phyloP scores from a whole-genome alignment of 2,329 filamentous ascomycete species.

The Talaromyces funiculosus region DNA sequence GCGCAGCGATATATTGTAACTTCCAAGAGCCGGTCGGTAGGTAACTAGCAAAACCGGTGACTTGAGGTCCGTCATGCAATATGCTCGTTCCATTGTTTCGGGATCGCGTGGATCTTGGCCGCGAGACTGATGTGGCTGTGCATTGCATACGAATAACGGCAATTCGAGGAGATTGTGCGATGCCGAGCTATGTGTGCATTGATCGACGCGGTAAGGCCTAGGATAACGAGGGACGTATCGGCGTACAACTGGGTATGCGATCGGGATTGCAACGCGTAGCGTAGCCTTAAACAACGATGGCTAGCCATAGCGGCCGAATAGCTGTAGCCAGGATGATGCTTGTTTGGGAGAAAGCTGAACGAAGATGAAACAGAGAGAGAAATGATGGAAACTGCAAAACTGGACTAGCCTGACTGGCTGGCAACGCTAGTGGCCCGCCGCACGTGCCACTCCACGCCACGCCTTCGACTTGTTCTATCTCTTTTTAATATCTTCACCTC shows the following conservation, averaged over 20 bases:
- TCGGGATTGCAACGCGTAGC: not conserved
- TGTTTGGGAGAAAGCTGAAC: not conserved
- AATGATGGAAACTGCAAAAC: not conserved
- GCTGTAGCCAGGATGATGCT: not conserved
- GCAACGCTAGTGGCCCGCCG: not conserved
- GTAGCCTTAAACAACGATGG: not conserved
- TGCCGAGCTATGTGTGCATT: not conserved
- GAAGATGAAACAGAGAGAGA: not conserved
- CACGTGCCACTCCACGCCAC: constrained; percentile 5
- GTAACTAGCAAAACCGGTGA: too few relatives aligned
- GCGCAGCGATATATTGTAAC: not conserved
- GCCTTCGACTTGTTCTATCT: not conserved
- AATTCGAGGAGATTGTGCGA: not conserved
- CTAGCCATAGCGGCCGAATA: not conserved
- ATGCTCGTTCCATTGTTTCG: not conserved
- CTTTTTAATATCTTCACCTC: not conserved
- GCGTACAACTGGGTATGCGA: not conserved
- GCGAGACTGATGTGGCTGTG: not conserved
- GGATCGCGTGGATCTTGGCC: not conserved
- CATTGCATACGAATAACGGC: not conserved
- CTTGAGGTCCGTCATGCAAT: not conserved
- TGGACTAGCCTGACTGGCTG: not conserved
- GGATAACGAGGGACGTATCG: not conserved
- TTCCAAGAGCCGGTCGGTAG: not conserved
- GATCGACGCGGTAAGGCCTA: not conserved